Base-by-base conservation (phyloP, 2,329 filamentous ascomycete species). In the Orbilia quercus region DNA sequence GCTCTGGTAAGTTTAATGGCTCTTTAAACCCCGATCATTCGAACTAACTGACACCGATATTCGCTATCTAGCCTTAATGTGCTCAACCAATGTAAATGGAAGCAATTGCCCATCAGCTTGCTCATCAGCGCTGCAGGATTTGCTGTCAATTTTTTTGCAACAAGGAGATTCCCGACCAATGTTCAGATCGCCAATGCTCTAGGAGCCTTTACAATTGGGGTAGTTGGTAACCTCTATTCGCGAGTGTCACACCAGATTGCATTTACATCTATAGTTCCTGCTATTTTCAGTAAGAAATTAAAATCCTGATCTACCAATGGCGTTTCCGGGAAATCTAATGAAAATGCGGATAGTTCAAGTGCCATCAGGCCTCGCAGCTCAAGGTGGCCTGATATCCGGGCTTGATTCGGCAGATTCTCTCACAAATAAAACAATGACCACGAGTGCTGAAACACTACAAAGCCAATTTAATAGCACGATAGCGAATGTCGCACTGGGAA, bases 81-180 rank as follows among this genome's bases (percentile, higher is more conserved):
- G 77, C 89, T 94, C 79, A 93, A 93, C 80, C 90, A 94, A 76
- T 90, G 90, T 70, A 91, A 92, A 80, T 91, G 86, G 86, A 89
- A 87, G 77, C 91, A 94, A 79, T 86, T 88, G 31, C 90, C 91
- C 0, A 84, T 90, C 55, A 94, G 94, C 90, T 81, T 90, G 2
- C 47, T 86, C 69, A 92, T 96, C 77, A 87, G 91, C 0, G 82
- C 92, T 31, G 85, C 87, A 0, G 91, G 91, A 7, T 95, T 90
- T 78, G 83, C 88, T 6, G 89, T 91, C 77, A 94, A 90, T 80
- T 91, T 87, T 81, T 92, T 91, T 80, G 87, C 86, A 12, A 86
- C 86, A 31, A 82, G 84, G 28, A 87, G 85, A 75, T 91, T 94
- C 79, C 82, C 84, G 22, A 86, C 84, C 54, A 92, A 91, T 77